These are phyloP conservation scores for Pyrenophora tritici-repentis DNA, from an alignment of 2,329 filamentous ascomycete species.

Conservation along the genomic window DNA sequence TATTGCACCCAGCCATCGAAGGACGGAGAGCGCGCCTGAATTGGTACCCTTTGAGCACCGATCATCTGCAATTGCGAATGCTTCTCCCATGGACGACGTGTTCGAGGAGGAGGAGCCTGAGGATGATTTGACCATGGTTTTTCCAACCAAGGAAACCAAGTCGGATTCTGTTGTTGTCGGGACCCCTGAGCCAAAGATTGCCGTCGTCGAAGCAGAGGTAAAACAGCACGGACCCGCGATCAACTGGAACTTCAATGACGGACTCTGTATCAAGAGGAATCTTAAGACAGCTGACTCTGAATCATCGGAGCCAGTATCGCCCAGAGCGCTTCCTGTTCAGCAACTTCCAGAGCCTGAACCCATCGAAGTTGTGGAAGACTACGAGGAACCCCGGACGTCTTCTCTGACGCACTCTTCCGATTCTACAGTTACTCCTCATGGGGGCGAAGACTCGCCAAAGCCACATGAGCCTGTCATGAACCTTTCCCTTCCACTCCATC, in stretches of 20 bases:
- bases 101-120: conserved; percentile 81
- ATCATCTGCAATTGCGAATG: conserved; percentile 59
- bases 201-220: conserved; percentile 53
- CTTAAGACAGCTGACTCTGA: conserved; percentile 13
- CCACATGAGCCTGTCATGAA: conserved; percentile 45
- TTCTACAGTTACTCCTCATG: conserved; percentile 51
- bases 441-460: conserved; percentile 39
- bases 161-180: conserved; percentile 32
- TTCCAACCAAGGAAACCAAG: conserved; percentile 13
- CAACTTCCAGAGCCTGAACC: conserved; percentile 36
- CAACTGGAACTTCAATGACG: conserved; percentile 52
- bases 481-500: conserved; percentile 45
- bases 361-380: conserved; percentile 53
- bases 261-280: conserved; percentile 42
- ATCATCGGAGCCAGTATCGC: conserved; percentile 32
- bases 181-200: conserved; percentile 49
- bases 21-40: conserved; percentile 80
- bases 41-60: conserved; percentile 72
- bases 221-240: conserved; percentile 47
- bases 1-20: conserved; percentile 76
- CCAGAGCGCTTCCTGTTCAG: conserved; percentile 26
- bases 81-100: conserved; percentile 80
- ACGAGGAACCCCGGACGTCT: conserved; percentile 55
- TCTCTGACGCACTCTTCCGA: conserved; percentile 57
- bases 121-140: conserved; percentile 51